Evolutionary conservation across 2,329 filamentous ascomycete genomes (phyloP).

Genomic region (Lachnellula arida): DNA sequence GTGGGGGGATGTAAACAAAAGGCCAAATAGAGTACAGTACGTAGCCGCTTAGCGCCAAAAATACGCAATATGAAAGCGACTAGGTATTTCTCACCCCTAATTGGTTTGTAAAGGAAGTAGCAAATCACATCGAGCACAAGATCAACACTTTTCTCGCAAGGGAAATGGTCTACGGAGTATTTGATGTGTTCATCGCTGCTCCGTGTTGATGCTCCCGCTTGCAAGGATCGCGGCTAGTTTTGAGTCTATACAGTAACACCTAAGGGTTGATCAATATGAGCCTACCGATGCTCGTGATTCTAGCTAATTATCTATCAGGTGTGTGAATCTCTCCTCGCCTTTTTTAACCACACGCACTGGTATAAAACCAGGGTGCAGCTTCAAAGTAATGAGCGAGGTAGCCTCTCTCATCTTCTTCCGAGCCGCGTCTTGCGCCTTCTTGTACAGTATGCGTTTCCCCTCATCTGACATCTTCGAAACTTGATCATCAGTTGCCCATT

Average conservation of each 20-base stretch:
- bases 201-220: too few relatives aligned
- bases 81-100: neutral
- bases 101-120: neutral
- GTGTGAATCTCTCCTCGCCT: conserved; percentile 64
- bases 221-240: too few relatives aligned
- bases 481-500: conserved; percentile 22
- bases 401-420: conserved; percentile 50
- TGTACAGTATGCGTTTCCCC: conserved; percentile 51
- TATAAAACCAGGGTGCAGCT: conserved; percentile 55
- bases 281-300: neutral
- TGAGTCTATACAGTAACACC: too few relatives aligned
- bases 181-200: neutral
- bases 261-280: neutral
- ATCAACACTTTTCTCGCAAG: neutral
- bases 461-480: conserved; percentile 39
- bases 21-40: neutral
- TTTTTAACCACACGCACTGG: conserved; percentile 64
- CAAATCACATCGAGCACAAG: neutral
- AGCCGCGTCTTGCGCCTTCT: conserved; percentile 53
- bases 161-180: conserved; percentile 1
- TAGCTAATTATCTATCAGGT: conserved; percentile 22
- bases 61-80: neutral
- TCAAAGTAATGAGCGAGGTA: conserved; percentile 64
- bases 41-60: neutral
- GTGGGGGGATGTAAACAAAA: conserved; percentile 11